phyloP scores from a whole-genome alignment of 2,329 filamentous ascomycete species.

The Penicillium verrucosum region DNA sequence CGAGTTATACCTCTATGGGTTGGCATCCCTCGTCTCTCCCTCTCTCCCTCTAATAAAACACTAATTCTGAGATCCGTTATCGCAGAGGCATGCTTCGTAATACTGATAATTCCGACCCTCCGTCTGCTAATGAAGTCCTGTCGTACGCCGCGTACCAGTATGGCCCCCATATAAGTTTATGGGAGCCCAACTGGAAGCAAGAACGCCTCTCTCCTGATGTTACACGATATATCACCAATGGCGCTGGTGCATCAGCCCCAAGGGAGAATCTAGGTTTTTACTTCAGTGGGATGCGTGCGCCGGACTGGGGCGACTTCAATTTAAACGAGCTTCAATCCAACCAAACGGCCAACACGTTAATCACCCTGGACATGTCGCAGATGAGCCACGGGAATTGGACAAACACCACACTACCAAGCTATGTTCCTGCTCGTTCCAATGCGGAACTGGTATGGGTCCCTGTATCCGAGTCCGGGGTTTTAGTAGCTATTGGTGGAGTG shows the following conservation, averaged over 20 bases:
- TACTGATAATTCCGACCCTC: conserved; percentile 38
- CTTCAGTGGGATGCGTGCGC: conserved; percentile 61
- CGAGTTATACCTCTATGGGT: conserved; percentile 63
- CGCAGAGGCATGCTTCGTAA: conserved; percentile 46
- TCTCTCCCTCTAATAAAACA: background rate
- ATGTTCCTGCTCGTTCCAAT: conserved; percentile 56
- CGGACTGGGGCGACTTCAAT: conserved; percentile 51
- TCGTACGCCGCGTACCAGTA: conserved; percentile 50
- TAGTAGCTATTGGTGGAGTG: conserved; percentile 42
- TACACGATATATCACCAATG: conserved; percentile 63
- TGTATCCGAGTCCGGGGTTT: conserved; percentile 35
- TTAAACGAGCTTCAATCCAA: conserved; percentile 33
- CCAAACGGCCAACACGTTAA: conserved; percentile 53
- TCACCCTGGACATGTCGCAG: conserved; percentile 58
- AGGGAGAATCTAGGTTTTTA: conserved; percentile 71
- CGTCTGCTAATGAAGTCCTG: conserved; percentile 46
- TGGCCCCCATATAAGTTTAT: conserved; percentile 47
- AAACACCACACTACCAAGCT: conserved; percentile 53
- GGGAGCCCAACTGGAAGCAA: conserved; percentile 40
- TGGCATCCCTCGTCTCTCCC: background rate
- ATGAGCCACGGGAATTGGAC: conserved; percentile 54
- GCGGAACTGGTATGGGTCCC: conserved; percentile 64
- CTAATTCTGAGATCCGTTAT: background rate
- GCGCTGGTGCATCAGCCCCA: conserved; percentile 61
- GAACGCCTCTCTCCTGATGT: conserved; percentile 45